Evolutionary conservation across 2,329 filamentous ascomycete genomes (phyloP).

Genomic region (Ophiocordyceps camponoti-floridani): DNA sequence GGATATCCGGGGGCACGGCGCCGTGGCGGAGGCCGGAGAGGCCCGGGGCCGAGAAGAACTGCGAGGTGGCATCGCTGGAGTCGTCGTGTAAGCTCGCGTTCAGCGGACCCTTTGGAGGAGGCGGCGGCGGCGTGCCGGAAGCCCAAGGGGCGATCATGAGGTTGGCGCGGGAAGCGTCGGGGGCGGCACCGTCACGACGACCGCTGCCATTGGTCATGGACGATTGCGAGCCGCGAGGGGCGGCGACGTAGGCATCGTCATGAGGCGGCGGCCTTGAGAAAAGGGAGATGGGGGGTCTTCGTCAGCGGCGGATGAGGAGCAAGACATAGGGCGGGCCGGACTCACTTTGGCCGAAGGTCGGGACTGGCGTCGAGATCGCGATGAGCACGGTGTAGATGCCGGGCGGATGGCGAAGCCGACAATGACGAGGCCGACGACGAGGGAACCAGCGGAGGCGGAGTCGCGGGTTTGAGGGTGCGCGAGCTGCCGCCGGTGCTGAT

Average conservation of each 20-base stretch:
- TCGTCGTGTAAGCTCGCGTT: constrained; percentile 55
- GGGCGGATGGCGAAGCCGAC: constrained; percentile 5
- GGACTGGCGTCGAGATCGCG: constrained; percentile 20
- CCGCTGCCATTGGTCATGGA: constrained; percentile 21
- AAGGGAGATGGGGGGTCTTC: too few species aligned
- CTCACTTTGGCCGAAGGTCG: constrained; percentile 21
- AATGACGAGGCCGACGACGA: constrained; percentile 4
- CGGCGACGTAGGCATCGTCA: constrained; percentile 24
- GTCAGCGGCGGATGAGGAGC: background rate
- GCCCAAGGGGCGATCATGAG: constrained; percentile 43
- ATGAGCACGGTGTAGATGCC: constrained; percentile 11
- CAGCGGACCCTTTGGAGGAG: constrained; percentile 16
- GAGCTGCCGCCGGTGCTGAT: constrained; percentile 44
- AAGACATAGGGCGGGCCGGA: constrained; percentile 5
- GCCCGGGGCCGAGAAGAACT: constrained; percentile 54
- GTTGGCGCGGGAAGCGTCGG: constrained; percentile 23
- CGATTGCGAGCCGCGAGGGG: constrained; percentile 26
- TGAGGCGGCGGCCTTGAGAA: constrained; percentile 7
- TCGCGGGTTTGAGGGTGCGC: constrained; percentile 40
- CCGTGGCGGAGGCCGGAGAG: constrained; percentile 17
- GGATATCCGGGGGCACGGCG: constrained; percentile 16
- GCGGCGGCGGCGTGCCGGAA: constrained; percentile 18
- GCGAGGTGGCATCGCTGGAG: constrained; percentile 54
- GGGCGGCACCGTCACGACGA: constrained; percentile 44
- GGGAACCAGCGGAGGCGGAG: constrained; percentile 12